These are phyloP conservation scores for Fusarium anthophilum DNA, from an alignment of 2,329 filamentous ascomycete genomes.

Conservation along the genomic window DNA sequence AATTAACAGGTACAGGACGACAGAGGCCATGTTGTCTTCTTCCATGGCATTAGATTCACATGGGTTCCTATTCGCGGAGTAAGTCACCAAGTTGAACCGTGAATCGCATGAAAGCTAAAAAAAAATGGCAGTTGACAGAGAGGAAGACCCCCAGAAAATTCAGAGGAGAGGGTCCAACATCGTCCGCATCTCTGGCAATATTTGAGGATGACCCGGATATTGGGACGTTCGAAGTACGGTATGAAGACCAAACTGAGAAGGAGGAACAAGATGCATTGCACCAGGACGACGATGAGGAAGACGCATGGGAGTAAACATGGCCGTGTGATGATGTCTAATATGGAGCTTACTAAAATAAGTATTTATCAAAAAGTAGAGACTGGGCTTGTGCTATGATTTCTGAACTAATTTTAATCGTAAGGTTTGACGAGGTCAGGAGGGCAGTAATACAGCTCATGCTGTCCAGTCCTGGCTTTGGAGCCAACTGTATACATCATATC, in stretches of 20 bases:
- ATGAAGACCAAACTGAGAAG: background rate
- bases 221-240: background rate
- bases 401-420: rapidly evolving
- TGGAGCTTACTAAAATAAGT: too few species aligned
- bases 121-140: background rate
- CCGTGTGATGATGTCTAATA: background rate
- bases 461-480: background rate
- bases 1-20: background rate
- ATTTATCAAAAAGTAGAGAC: rapidly evolving
- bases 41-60: background rate
- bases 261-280: background rate
- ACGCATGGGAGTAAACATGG: background rate
- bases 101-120: background rate
- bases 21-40: background rate
- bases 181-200: background rate
- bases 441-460: background rate
- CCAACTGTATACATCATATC: too few species aligned
- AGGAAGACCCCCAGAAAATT: background rate
- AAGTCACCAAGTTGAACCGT: background rate
- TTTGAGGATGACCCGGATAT: background rate
- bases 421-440: too few species aligned
- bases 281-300: background rate
- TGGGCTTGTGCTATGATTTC: background rate
- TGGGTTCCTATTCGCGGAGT: background rate
- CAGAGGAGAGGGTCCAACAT: background rate